Percentiles rank a stretch among this genome's conserved stretches.
Conservation (phyloP, 176 grass and related monocot genomes). For the Aechmea fasciata region DNA sequence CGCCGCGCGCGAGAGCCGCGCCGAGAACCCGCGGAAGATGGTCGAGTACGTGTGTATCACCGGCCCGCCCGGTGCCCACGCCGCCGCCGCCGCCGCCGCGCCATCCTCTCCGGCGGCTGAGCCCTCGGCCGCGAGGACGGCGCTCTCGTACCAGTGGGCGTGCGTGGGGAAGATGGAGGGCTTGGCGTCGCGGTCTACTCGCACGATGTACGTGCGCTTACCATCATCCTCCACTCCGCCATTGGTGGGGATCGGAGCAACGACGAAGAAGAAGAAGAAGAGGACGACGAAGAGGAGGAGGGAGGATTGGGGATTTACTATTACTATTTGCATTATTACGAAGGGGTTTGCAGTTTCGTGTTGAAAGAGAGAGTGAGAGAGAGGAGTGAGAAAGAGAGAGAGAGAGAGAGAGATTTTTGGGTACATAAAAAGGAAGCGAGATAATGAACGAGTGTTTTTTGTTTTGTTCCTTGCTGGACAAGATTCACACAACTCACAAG, state of each 20-base stretch:
- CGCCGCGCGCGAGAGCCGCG: slow-evolving; percentile 41
- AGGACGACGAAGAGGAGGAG: background rate
- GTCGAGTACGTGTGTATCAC: slow-evolving; percentile 88
- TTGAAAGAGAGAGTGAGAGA: background rate
- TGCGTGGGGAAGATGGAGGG: slow-evolving; percentile 79
- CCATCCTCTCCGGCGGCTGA: background rate
- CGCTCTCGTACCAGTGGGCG: slow-evolving; percentile 86
- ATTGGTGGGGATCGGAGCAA: slow-evolving; percentile 4
- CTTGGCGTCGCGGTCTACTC: slow-evolving; percentile 78
- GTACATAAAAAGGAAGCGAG: no score
- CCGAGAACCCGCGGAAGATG: slow-evolving; percentile 66
- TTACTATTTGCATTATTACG: background rate
- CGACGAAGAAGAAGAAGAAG: background rate
- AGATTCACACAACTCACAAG: no score
- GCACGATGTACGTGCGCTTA: slow-evolving; percentile 77
- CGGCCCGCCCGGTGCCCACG: slow-evolving; percentile 48
- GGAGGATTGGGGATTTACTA: background rate
- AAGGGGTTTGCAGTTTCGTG: background rate
- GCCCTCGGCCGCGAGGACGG: slow-evolving; percentile 34
- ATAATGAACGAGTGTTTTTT: no score
- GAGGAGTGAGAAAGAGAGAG: background rate
- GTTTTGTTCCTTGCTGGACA: no score
- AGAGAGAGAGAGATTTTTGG: background rate
- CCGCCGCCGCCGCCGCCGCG: background rate
- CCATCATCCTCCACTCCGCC: background rate